A percentile compares a stretch with the other conserved stretches of the same genome.
phyloP scores from a whole-genome alignment of 345 rosid genomes.

The Brassica juncea region DNA sequence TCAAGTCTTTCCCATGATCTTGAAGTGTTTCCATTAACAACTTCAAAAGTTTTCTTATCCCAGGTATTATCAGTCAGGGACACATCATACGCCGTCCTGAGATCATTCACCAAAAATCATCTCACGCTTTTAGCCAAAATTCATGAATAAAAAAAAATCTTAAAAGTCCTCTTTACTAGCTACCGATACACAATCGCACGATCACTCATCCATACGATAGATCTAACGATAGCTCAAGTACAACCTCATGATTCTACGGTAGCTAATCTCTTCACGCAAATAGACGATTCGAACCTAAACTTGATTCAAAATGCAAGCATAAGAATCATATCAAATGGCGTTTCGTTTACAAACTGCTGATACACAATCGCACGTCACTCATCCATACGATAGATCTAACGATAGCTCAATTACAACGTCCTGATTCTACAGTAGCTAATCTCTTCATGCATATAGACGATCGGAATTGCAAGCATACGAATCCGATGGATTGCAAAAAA shows the following conservation, averaged over 20 bases:
- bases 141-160: too few relatives aligned
- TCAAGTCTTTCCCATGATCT: conserved; percentile 94
- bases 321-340: conserved; percentile 20
- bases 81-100: conserved; percentile 88
- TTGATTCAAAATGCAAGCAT: neutral
- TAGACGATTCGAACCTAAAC: neutral
- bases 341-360: neutral
- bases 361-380: neutral
- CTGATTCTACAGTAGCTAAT: neutral
- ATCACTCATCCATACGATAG: neutral
- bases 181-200: neutral
- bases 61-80: conserved; percentile 67
- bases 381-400: conserved; percentile 16
- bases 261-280: conserved; percentile 12
- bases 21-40: conserved; percentile 72
- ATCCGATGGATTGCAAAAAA: neutral
- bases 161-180: too few relatives aligned
- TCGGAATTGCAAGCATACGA: conserved; percentile 19
- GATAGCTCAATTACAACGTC: conserved; percentile 1
- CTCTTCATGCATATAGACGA: conserved; percentile 21
- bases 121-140: neutral
- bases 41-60: conserved; percentile 61
- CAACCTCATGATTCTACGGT: neutral
- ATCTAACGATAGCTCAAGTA: conserved; percentile 21
- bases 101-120: neutral